A percentile compares a stretch with the other conserved stretches of the same genome.
Evolutionary conservation across 148 eudicot genomes (phyloP).

Genomic region (Rhododendron henanense): DNA sequence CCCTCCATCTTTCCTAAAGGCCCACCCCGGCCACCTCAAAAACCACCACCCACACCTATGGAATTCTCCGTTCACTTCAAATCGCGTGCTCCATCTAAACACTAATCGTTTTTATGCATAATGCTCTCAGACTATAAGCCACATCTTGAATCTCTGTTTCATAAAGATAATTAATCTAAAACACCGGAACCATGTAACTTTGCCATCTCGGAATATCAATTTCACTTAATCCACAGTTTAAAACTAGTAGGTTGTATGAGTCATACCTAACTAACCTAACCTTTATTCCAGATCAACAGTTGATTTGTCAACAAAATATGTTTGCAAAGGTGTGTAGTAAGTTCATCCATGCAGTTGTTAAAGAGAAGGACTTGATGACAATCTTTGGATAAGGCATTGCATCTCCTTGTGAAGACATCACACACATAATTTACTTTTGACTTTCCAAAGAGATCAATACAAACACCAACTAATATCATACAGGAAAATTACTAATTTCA

Average conservation of each 20-base stretch:
- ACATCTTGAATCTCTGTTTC: background rate
- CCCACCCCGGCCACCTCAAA: background rate
- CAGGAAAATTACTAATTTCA: background rate
- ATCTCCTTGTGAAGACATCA: background rate
- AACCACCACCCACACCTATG: background rate
- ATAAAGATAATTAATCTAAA: background rate
- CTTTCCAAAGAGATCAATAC: background rate
- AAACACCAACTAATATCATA: background rate
- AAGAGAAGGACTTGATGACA: background rate
- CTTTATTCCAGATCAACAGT: background rate
- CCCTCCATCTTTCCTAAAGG: background rate
- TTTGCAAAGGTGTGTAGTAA: background rate
- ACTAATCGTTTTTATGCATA: background rate
- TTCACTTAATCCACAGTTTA: background rate
- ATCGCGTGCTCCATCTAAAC: background rate
- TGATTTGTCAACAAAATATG: background rate
- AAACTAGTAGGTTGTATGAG: background rate
- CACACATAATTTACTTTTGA: background rate
- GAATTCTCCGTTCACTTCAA: background rate
- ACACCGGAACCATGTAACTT: background rate
- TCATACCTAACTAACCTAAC: background rate
- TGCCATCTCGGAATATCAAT: background rate
- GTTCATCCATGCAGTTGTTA: background rate
- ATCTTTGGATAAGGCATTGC: background rate
- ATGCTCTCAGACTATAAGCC: background rate